Base-by-base conservation (phyloP, 345 rosid genomes). In the Lepidium didymum region DNA sequence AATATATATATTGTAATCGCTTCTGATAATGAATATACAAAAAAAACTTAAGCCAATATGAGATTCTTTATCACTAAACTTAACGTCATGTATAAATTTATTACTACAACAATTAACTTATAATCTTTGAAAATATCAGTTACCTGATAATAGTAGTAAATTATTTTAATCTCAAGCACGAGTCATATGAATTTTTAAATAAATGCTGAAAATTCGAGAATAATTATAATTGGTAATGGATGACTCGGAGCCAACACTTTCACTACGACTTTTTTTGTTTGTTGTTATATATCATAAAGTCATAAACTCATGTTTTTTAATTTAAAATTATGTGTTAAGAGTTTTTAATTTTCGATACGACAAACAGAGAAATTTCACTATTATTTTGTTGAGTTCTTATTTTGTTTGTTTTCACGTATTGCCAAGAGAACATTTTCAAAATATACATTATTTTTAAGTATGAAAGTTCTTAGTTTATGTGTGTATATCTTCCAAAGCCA, bases 161-260 rank as follows among this genome's bases (percentile, higher is more conserved):
- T 4, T 56, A 56, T 56, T 45, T 6, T 45, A 14, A 45, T 18
- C n/a, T 45, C 47, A 36, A 57, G 45, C 56, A 57, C 49, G 65
- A 45, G 47, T 57, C 56, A 27, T 47, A 15, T 56, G 56, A 56
- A 10, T 10, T 56, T 35, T 15, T 4, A 36, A 21, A 8, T 56
- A 31, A 54, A 33, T 33, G 9, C 35, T 27, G 25, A 56, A 14
- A 68, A 14, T 8, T 14, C 64, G 10, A 46, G n/a, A 36, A 12
- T 57, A 34, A 55, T 44, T 7, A 5, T 46, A 27, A 27, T 7
- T 5, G 18, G 35, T 45, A 29, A 44, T 19, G 36, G 46, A 14
- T 67, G 64, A 56, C 55, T 68, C 45, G 47, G 64, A 68, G 46
- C 47, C 64, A 56, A 56, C 64, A 46, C 47, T 45, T 44, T 57